Base-by-base conservation (phyloP, 345 rosid species). In the Firmiana major region DNA sequence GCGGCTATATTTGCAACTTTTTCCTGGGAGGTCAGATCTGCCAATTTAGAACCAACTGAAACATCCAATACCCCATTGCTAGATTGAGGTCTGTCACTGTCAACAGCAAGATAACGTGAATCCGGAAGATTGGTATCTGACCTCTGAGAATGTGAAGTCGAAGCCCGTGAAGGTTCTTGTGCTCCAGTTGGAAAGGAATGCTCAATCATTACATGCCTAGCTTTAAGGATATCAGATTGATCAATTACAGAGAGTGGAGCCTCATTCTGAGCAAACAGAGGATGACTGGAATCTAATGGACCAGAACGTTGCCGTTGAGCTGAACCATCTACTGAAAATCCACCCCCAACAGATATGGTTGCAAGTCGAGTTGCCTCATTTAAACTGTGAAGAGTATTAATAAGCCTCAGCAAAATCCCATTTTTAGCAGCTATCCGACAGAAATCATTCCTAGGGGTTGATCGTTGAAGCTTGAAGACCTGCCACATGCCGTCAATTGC, bases 401-500 rank as follows among this genome's bases (percentile, higher is more conserved):
- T 90, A 58, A 96, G 93, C 88, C 99, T 88, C 63, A 82, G 83
- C 71, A 96, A 81, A 80, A 92, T 92, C 71, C 98, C 97, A 82
- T 91, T 90, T 82, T 93, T 96, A n/a, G 99, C 98, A 80, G 98
- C 99, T 63, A 96, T 91, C 36, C 90, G 91, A 79, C 99, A 96
- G 74, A 96, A 96, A 84, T 93, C 98, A 46, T 96, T 96, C 84
- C 89, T 94, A 15, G 98, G 93, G 69, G 93, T 96, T 63, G 99
- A 96, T 78, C 91, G 86, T 78, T 91, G 97, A 82, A 93, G 98
- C 88, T 93, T 93, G 87, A 94, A 94, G 80, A 97, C 92, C 85
- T 94, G 99, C 99, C 98, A 94, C 95, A 92, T 97, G 88, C 98
- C 98, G 74, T 97, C 99, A 78, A 97, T 92, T 80, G 99, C 99